Percentiles rank a stretch among this genome's conserved stretches.
Evolutionary conservation across 352 stramenopile genomes (phyloP).

Genomic region (Phytophthora foliorum): DNA sequence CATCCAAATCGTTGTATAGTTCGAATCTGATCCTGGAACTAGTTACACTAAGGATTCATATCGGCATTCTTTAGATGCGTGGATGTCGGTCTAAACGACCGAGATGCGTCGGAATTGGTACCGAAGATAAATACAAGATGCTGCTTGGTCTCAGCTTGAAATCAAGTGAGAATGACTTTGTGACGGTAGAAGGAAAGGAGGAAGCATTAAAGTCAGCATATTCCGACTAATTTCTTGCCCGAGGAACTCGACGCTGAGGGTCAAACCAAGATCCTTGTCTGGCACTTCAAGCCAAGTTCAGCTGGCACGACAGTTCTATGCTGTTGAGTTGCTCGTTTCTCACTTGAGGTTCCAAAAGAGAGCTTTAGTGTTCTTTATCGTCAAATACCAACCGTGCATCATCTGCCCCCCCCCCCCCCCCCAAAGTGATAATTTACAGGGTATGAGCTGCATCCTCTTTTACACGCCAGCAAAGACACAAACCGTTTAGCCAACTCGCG

Average conservation of each 20-base stretch:
- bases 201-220: not conserved
- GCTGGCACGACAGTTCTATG: not conserved
- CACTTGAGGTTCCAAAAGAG: constrained; percentile 4
- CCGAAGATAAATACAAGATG: not conserved
- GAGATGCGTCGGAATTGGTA: no score
- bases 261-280: not conserved
- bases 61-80: no score
- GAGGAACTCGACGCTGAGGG: not conserved
- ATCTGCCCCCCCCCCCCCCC: not conserved
- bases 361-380: constrained; percentile 7
- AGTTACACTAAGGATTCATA: no score
- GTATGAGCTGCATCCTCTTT: constrained; percentile 3
- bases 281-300: constrained; percentile 3
- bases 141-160: not conserved
- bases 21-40: no score
- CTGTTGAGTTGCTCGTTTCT: constrained; percentile 1
- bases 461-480: not conserved
- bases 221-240: not conserved
- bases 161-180: constrained; percentile 8
- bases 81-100: no score
- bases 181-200: no score
- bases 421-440: no score
- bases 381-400: constrained; percentile 1
- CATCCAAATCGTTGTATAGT: no score
- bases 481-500: not conserved